Conservation (phyloP, 2,329 filamentous ascomycete genomes). For the Botrytis aclada region DNA sequence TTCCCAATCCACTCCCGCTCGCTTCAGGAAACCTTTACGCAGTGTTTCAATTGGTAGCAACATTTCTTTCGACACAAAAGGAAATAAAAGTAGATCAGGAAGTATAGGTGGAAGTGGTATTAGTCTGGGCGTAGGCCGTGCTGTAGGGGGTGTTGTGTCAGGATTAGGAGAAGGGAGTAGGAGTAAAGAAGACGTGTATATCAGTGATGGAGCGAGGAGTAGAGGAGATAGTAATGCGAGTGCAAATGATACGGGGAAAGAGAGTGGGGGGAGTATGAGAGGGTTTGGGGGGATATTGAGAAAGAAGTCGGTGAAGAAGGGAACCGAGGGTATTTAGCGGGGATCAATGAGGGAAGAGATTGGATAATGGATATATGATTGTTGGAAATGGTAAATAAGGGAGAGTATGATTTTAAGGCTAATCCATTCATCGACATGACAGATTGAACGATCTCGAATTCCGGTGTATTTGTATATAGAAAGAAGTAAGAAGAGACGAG, state of each 20-base stretch:
- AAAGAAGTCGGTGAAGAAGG: not conserved
- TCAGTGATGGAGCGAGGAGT: not conserved
- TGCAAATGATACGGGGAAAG: not conserved
- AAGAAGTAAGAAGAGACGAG: not conserved
- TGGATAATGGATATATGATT: not conserved
- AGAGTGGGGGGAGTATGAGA: not conserved
- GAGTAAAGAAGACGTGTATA: slow-evolving; percentile 8
- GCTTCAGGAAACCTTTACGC: not conserved
- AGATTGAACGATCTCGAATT: not conserved
- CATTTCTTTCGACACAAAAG: slow-evolving; percentile 30
- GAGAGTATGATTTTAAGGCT: not conserved
- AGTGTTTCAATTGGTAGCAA: slow-evolving; percentile 33
- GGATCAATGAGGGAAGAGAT: not conserved
- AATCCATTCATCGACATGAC: not conserved
- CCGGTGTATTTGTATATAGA: not conserved
- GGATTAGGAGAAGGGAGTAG: slow-evolving; percentile 10
- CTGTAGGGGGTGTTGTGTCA: slow-evolving; percentile 27
- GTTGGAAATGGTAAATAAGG: not conserved
- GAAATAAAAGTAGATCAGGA: not conserved
- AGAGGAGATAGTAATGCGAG: not conserved
- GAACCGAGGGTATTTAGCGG: not conserved
- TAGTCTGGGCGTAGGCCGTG: slow-evolving; percentile 31
- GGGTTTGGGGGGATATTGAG: not conserved
- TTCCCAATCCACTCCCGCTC: not conserved
- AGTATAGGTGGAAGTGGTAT: slow-evolving; percentile 26